Base-by-base conservation (phyloP, 1,284 basidiomycete genomes). In the Peniophora sp. region DNA sequence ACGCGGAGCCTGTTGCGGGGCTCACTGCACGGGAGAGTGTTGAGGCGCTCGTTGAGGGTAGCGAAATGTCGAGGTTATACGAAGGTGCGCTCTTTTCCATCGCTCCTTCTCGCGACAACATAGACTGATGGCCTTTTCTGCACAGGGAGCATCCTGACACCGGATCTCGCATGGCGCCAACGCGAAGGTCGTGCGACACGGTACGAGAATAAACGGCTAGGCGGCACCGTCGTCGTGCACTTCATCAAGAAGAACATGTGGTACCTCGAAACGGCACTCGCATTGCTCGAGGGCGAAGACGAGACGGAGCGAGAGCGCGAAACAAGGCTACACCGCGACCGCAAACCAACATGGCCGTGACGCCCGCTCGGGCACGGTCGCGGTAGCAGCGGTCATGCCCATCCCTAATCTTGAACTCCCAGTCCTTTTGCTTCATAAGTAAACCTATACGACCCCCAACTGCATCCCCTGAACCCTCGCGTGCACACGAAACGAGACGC, bases 241-340 rank as follows among this genome's bases (percentile, higher is more conserved):
- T 98, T 91, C 64, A 87, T 98, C 72, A 99, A 98, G 79, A 88
- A 92, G 66, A 84, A 92, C 59, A 87, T 91, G 70, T 99, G 95
- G 96, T 98, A 92, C 68, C 68, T 92, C 57, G 96, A 99, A 71
- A 92, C 96, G 1, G 89, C 92, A 14, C 68, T 94, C 15, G 93
- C 92, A 18, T 70, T 98, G 18, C 72, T 97, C 24, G 91, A 92
- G 37, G 79, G 83, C 6, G 79, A 85, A 12, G 85, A 89, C 52
- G 68, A 71, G 52, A 72, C 76, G 12, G 69, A 72, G 52, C 55
- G 58, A 24, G 69, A 73, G 59, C 55, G 37, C 17, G 53, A 57
- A 47, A 49, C 48, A 39, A 47, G 52, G 41, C 14, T 35, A 27
- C 49, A 48, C n/a, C 43, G 37, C 41, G 18, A 47, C 17, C 24